Evolutionary conservation across 163 green algal species (phyloP).

Genomic region (Chloroidium sp.): DNA sequence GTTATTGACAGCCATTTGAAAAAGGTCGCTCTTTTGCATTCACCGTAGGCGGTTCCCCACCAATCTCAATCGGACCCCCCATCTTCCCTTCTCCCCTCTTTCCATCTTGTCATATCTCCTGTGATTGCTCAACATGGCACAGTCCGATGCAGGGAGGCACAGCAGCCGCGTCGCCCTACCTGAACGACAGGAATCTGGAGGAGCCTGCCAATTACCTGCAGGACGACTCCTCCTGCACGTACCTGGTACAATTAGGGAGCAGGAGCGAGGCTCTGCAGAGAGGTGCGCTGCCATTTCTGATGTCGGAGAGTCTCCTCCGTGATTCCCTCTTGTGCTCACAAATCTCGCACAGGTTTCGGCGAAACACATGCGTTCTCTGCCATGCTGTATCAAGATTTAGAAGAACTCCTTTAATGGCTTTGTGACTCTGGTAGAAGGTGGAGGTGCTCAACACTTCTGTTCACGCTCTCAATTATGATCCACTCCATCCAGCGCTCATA

Average conservation of each 20-base stretch:
- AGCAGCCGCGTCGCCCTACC: conserved; percentile 27
- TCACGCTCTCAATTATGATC: no score
- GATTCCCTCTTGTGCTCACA: background rate
- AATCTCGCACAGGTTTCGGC: background rate
- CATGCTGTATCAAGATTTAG: background rate
- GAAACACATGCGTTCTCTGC: background rate
- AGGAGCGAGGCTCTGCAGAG: background rate
- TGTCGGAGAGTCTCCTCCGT: background rate
- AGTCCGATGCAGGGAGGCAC: conserved; percentile 32
- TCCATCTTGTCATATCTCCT: no score
- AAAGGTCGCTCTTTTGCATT: no score
- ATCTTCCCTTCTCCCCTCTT: no score
- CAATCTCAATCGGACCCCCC: no score
- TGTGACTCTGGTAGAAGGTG: no score
- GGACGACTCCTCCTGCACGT: conserved; percentile 27
- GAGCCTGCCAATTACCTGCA: conserved; percentile 27
- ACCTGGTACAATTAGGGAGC: conserved; percentile 35
- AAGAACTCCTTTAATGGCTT: background rate
- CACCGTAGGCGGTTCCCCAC: no score
- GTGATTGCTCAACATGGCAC: no score
- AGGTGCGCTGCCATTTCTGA: background rate
- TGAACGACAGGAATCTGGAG: conserved; percentile 63
- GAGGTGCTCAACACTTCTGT: no score
- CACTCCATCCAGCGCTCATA: no score
- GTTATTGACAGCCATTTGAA: no score